Evolutionary conservation across 176 grass and related monocot species (phyloP), one percentile per base, ranked within the genome.

Genomic region (Paspalum notatum): DNA sequence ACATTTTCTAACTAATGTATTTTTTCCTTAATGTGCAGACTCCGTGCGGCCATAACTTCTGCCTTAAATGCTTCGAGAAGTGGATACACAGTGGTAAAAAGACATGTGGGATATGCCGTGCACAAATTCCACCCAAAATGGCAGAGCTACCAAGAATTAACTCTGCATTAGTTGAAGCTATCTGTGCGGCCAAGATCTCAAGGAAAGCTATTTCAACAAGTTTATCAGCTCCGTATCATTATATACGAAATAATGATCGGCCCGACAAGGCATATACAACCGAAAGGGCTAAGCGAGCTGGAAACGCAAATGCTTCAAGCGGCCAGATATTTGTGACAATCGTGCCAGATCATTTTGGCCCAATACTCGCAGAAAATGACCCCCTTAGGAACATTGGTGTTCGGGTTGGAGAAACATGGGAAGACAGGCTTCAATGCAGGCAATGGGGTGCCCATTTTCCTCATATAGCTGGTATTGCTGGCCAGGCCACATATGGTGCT

Each of bases 381-480:
- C 94, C 94, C 2, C 94, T 12, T 56, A 90, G 83, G 54, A 66
- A 70, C 6, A 68, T 20, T 48, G 91, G 91, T 43, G 79, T 94
- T 32, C 22, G 62, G 62, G 94, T 97, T 13, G 89, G 91, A 24
- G 87, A 92, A 27, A 71, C 15, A 46, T 97, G 87, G 89, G 83
- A 85, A 58, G 89, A 92, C 66, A 84, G 91, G 13, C 67, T 94
- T 74, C 89, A 95, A 27, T 98, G 96, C 66, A 89, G 96, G 80
- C 90, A 98, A 81, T 98, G 96, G 92, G 92, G 96, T 51, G 87
- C 81, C 50, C 96, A 98, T 78, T 89, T 93, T 14, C 96, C 96
- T 47, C 92, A 93, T 55, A 83, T 98, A 8, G 92, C 92, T 76
- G 96, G 96, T 60, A 98, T 98, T 79, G 90, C 92, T 38, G 92